phyloP scores from a whole-genome alignment of 2,329 filamentous ascomycete species.

The Ascochyta lentis region DNA sequence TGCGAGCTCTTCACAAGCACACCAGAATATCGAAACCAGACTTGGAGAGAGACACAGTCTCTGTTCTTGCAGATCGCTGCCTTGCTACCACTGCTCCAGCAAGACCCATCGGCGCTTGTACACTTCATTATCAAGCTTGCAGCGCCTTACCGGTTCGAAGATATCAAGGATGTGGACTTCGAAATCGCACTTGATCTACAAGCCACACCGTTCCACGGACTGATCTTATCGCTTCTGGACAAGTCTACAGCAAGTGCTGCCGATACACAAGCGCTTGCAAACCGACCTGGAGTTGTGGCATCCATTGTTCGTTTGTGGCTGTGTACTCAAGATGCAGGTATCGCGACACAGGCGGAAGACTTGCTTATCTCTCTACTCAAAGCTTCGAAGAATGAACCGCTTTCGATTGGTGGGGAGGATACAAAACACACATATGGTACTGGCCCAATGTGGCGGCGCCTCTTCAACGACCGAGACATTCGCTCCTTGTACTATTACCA shows the following conservation, averaged over 20 bases:
- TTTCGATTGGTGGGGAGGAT: constrained; percentile 48
- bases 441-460: constrained; percentile 64
- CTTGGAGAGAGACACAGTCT: constrained; percentile 39
- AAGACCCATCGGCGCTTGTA: constrained; percentile 64
- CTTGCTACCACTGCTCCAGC: constrained; percentile 60
- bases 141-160: constrained; percentile 50
- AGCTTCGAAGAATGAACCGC: constrained; percentile 50
- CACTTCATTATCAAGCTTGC: constrained; percentile 60
- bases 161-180: constrained; percentile 59
- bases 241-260: constrained; percentile 61
- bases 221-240: constrained; percentile 62
- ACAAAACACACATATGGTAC: constrained; percentile 37
- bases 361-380: constrained; percentile 61
- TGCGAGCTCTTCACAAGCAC: constrained; percentile 53
- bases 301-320: constrained; percentile 66
- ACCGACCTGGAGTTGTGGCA: constrained; percentile 60
- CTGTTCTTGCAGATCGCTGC: constrained; percentile 57
- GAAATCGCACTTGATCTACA: constrained; percentile 60
- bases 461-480: constrained; percentile 67
- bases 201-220: constrained; percentile 59
- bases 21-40: constrained; percentile 34
- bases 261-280: constrained; percentile 65
- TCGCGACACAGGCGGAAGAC: constrained; percentile 62
- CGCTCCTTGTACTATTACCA: constrained; percentile 64
- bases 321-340: constrained; percentile 60